Evolutionary conservation across 2,329 filamentous ascomycete genomes (phyloP).

Genomic region (Didymosphaeria variabile): DNA sequence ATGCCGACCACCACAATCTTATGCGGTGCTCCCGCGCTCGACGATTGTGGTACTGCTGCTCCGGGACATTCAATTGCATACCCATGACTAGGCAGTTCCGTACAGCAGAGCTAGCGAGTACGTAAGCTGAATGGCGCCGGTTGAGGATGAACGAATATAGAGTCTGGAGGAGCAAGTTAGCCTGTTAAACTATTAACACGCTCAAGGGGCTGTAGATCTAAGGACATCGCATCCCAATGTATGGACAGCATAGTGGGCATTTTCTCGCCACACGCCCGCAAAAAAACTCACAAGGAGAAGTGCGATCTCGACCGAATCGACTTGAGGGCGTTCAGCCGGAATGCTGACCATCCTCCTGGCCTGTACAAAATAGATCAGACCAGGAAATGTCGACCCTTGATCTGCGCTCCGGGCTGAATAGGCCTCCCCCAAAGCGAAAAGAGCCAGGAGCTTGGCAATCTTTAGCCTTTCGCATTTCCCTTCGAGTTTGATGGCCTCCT

Average conservation of each 20-base stretch:
- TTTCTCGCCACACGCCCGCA: too few species aligned
- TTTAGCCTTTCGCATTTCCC: constrained; percentile 45
- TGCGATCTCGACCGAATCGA: constrained; percentile 56
- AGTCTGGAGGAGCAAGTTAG: constrained; percentile 40
- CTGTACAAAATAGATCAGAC: constrained; percentile 55
- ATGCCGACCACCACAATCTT: constrained; percentile 48
- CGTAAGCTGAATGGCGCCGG: constrained; percentile 56
- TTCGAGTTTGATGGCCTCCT: constrained; percentile 50
- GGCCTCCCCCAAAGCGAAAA: constrained; percentile 59
- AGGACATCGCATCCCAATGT: too few species aligned
- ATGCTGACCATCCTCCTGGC: constrained; percentile 53
- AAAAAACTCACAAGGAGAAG: constrained; percentile 53
- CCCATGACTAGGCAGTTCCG: constrained; percentile 57
- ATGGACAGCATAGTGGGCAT: too few species aligned
- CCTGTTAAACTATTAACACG: neutral
- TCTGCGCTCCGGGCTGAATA: constrained; percentile 54
- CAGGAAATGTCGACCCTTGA: constrained; percentile 51
- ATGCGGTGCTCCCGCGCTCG: constrained; percentile 42
- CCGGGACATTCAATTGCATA: constrained; percentile 52
- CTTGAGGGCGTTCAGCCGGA: constrained; percentile 53
- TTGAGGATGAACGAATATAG: constrained; percentile 58
- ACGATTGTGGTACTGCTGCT: constrained; percentile 53
- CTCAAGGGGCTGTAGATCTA: too few species aligned
- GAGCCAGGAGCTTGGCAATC: constrained; percentile 54
- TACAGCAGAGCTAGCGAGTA: constrained; percentile 56